A percentile compares a stretch with the other conserved stretches of the same genome.
These are phyloP conservation scores for Leishmania arabica DNA, from an alignment of 208 protist species.

Conservation along the genomic window DNA sequence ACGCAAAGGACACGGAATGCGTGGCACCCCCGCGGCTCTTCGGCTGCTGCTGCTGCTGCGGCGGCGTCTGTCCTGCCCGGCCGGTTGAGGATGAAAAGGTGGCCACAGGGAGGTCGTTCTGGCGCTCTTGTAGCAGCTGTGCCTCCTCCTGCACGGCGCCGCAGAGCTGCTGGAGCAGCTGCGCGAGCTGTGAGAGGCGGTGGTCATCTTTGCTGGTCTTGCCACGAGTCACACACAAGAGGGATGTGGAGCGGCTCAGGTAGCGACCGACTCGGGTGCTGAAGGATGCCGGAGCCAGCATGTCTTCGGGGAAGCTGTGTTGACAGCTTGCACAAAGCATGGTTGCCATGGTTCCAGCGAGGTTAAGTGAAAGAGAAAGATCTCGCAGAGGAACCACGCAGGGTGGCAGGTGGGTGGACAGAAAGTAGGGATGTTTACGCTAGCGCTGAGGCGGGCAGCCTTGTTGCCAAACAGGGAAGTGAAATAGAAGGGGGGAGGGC, in stretches of 20 bases:
- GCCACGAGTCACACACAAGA: conserved; percentile 44
- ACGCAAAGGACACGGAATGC: background rate
- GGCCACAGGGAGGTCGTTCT: conserved; percentile 6
- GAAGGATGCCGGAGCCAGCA: conserved; percentile 63
- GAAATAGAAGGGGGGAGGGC: background rate
- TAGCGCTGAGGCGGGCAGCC: background rate
- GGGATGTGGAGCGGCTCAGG: conserved; percentile 45
- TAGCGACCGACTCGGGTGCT: conserved; percentile 67
- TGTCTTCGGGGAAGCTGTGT: conserved; percentile 64
- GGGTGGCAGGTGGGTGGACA: background rate
- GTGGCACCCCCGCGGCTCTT: background rate
- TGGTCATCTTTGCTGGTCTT: conserved; percentile 53
- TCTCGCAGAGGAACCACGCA: background rate
- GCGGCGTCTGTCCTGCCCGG: background rate
- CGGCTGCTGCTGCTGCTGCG: background rate
- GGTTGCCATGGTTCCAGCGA: conserved; percentile 33
- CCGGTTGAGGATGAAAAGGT: conserved; percentile 2
- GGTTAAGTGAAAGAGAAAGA: background rate
- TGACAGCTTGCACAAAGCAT: conserved; percentile 81
- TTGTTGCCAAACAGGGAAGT: too few relatives aligned
- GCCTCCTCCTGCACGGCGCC: conserved; percentile 76
- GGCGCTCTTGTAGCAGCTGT: conserved; percentile 35
- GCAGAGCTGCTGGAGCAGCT: conserved; percentile 66
- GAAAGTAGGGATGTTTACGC: background rate
- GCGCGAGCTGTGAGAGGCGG: conserved; percentile 38